Evolutionary conservation across 148 eudicot species (phyloP), one percentile per base, ranked within the genome.

Genomic region (Rhododendron molle): DNA sequence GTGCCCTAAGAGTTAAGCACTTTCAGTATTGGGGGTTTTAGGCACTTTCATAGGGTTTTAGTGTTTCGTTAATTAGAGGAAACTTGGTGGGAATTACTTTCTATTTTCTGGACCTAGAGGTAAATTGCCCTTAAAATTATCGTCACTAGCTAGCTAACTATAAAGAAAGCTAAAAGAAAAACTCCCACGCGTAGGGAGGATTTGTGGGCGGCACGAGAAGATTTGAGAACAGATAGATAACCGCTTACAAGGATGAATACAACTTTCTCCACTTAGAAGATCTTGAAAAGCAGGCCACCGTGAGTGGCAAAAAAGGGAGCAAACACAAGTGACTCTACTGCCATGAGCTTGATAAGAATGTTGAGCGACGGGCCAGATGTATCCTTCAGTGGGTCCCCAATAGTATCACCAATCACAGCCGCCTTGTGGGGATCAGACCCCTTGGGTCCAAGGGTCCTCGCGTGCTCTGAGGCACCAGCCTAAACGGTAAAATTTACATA

Each of bases 401-500:
- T 88, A 76, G 98, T 95, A 87, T 95, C 95, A 13, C 98, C 95
- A 38, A 95, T 95, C 52, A 95, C 96, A 84, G 98, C 98, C 49
- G 95, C 98, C 91, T 95, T 95, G 94, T 95, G 98, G 32, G 95
- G 88, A 0, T 95, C 95, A 0, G 98, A 95, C 3, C 96, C 98
- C 91, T 95, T 95, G 4, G 98, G 98, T 8, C 96, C 98, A 18
- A 95, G 96, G 76, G 88, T 81, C 85, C 90, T 88, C 8, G 98
- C 96, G n/a, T 95, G 98, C 83, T 92, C 95, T 1, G 98, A 93
- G n/a, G 90, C 94, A 82, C 98, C 98, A 58, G 98, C 98, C 98
- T 95, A 82, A 20, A 16, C 30, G 32, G 52, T 7, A 7, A 38
- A 18, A 26, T 28, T 34, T 21, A 82, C 10, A 60, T 30, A 3